Evolutionary conservation across 2,329 filamentous ascomycete species (phyloP), one percentile per base, ranked within the genome.

Genomic region (Diplocarpon rosae): DNA sequence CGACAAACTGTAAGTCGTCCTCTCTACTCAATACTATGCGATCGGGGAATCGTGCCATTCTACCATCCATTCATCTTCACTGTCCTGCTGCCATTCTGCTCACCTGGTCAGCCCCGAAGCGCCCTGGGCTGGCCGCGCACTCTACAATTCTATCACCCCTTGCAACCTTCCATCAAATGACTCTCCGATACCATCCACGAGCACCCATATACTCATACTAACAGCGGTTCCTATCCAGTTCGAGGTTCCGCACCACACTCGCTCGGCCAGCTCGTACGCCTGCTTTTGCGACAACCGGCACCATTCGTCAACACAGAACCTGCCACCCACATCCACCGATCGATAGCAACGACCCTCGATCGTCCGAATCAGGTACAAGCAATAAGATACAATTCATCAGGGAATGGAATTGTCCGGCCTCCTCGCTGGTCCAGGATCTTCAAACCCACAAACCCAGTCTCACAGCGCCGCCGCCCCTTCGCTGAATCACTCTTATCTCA

Each of bases 1-100:
- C 44, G 48, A 55, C 47, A 49, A 51, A 39, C 47, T 54, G 59
- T 62, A 59, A 60, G 60, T 62, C 49, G 15, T 35, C 37, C 48
- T 54, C 46, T 37, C 42, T 56, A 37, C 46, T 54, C 44, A 13
- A 47, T 50, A 33, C 43, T 59, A 59, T 61, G 60, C 60, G 60
- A 62, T 61, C 59, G 52, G 51, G 55, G 41, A 55, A 43, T 52
- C 43, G 45, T 10, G 14, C 10, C 42, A 35, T 49, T 53, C 41
- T 46, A 32, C 40, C 32, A 39, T 43, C 35, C 16, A 43, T 46
- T 9, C 37, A 17, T 42, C 46, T 40, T 37, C 39, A 42, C 41
- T 47, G 40, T 41, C 31, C 45, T 41, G 37, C 43, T 54, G 40
- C 29, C 42, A 39, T 51, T 32, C 52, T 53, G 35, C 39, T 50